phyloP scores from a whole-genome alignment of 2,329 filamentous ascomycete species.

The Diaporthe humulicola region DNA sequence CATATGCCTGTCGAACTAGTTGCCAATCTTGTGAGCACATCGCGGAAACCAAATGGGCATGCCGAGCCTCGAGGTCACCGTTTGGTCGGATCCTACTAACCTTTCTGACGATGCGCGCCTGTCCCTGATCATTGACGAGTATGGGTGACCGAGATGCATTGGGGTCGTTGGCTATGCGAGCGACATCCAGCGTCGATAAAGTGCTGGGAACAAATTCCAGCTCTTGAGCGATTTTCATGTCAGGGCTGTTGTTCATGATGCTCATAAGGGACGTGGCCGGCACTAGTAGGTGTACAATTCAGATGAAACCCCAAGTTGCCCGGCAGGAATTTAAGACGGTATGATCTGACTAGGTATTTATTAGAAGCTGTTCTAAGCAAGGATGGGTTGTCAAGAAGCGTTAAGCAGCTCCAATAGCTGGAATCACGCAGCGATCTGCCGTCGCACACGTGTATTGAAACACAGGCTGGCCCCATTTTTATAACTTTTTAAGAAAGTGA shows the following conservation, averaged over 20 bases:
- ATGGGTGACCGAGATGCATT: neutral
- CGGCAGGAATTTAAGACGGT: neutral
- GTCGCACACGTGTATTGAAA: neutral
- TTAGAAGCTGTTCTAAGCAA: neutral
- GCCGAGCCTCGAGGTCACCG: neutral
- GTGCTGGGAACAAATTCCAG: neutral
- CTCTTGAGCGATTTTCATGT: neutral
- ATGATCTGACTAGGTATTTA: neutral
- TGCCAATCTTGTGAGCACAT: neutral
- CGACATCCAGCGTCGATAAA: neutral
- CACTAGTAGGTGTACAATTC: neutral
- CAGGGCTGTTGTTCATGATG: neutral
- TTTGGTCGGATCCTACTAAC: neutral
- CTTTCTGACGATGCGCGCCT: neutral
- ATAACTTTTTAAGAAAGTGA: neutral
- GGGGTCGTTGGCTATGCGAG: neutral
- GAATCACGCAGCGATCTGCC: neutral
- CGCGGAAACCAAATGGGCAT: neutral
- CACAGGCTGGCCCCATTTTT: neutral
- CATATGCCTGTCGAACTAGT: conserved; percentile 5
- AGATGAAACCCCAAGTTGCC: neutral
- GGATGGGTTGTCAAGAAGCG: neutral
- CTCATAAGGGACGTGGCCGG: neutral
- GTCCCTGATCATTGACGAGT: neutral
- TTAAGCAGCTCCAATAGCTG: too few relatives aligned